These are phyloP conservation scores for Pholiota molesta DNA, from an alignment of 768 basidiomycete genomes.

Conservation along the genomic window DNA sequence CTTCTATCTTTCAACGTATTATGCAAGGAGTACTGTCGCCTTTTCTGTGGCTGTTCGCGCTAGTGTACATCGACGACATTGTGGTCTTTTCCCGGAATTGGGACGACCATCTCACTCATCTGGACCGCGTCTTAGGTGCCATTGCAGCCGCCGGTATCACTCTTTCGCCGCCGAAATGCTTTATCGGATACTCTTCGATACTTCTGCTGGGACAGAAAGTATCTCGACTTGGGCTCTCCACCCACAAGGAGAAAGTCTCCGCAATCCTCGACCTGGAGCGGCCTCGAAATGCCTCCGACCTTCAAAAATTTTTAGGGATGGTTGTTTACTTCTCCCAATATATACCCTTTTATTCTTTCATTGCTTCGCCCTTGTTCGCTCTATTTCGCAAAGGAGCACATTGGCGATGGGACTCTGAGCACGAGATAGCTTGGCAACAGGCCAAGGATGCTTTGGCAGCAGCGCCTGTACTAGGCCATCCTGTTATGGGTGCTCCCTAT, in stretches of 20 bases:
- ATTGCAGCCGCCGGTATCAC: conserved; percentile 32
- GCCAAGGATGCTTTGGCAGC: conserved; percentile 29
- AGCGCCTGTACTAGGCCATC: conserved; percentile 36
- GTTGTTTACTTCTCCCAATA: conserved; percentile 39
- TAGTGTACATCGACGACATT: conserved; percentile 48
- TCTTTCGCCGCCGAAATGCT: conserved; percentile 36
- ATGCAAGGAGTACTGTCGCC: conserved; percentile 41
- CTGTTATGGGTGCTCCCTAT: conserved; percentile 36
- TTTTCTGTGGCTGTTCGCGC: conserved; percentile 39
- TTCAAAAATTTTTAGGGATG: conserved; percentile 40
- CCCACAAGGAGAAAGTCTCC: conserved; percentile 37
- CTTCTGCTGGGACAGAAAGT: conserved; percentile 43
- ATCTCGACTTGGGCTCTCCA: conserved; percentile 37
- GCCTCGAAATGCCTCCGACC: conserved; percentile 26
- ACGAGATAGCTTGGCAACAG: conserved; percentile 30
- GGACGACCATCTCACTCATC: conserved; percentile 32
- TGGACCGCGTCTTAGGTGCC: conserved; percentile 31
- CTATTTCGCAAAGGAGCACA: conserved; percentile 30
- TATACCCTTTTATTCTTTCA: conserved; percentile 37
- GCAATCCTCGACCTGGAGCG: conserved; percentile 32
- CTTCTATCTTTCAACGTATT: conserved; percentile 41
- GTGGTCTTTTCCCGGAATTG: conserved; percentile 32
- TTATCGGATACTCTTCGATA: conserved; percentile 34
- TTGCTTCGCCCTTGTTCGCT: conserved; percentile 35
- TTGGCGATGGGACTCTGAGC: conserved; percentile 25